Evolutionary conservation across 345 rosid species (phyloP).

Genomic region (Pelargonium nanum): DNA sequence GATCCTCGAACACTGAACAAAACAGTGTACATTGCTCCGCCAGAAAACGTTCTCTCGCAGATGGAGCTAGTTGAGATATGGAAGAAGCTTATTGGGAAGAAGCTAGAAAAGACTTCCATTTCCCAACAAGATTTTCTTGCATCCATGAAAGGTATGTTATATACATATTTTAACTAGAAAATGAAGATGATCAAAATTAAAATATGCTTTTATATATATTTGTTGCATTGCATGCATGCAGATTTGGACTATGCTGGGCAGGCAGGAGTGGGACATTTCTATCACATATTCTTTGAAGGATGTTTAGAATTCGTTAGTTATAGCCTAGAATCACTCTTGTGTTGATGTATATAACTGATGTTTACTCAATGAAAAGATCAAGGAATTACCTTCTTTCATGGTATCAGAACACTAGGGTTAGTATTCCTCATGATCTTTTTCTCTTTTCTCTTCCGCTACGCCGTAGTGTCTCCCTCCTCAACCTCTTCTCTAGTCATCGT

Average conservation of each 20-base stretch:
- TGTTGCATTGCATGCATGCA: conserved; percentile 6
- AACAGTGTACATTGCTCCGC: conserved; percentile 49
- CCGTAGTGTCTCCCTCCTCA: too few species aligned
- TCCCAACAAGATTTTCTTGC: conserved; percentile 45
- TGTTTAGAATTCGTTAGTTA: conserved; percentile 60
- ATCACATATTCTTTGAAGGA: conserved; percentile 75
- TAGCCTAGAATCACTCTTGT: too few species aligned
- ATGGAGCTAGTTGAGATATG: conserved; percentile 45
- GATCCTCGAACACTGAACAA: conserved; percentile 63
- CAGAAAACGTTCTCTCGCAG: conserved; percentile 49
- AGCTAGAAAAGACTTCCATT: conserved; percentile 33
- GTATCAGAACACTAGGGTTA: too few species aligned
- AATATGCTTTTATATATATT: background rate
- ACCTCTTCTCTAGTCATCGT: too few species aligned
- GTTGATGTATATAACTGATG: too few species aligned
- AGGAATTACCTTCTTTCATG: too few species aligned
- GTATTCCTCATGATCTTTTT: too few species aligned
- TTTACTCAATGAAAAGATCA: too few species aligned
- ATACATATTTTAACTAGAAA: background rate
- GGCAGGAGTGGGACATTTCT: conserved; percentile 75
- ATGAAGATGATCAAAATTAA: background rate
- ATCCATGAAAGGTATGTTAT: conserved; percentile 38
- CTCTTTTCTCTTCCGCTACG: too few species aligned
- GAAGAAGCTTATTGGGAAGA: conserved; percentile 52
- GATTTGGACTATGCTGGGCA: conserved; percentile 43